Evolutionary conservation across 1,284 basidiomycete genomes (phyloP).

Genomic region (Fomitiporia mediterranea): DNA sequence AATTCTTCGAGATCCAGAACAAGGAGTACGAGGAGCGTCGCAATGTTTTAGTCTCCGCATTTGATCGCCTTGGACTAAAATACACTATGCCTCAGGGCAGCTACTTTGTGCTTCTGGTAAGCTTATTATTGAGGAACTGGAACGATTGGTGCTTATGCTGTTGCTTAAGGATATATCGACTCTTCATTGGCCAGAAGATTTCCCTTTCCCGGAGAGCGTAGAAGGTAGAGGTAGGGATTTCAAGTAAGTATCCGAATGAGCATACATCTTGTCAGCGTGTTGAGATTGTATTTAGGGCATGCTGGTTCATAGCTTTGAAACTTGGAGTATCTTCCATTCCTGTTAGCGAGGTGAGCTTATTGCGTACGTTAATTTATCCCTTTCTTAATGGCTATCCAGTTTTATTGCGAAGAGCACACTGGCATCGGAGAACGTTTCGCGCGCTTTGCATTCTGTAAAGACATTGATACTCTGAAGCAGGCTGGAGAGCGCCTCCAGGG

Average conservation of each 20-base stretch:
- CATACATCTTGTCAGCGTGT: neutral
- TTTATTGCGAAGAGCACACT: constrained; percentile 84
- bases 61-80: constrained; percentile 82
- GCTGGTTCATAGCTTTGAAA: constrained; percentile 89
- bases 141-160: neutral
- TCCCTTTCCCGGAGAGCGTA: constrained; percentile 74
- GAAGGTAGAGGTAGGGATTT: constrained; percentile 86
- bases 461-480: constrained; percentile 71
- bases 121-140: neutral
- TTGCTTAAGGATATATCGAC: constrained; percentile 71
- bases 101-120: constrained; percentile 85
- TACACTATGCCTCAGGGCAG: constrained; percentile 87
- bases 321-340: constrained; percentile 90
- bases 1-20: constrained; percentile 80
- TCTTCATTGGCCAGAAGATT: constrained; percentile 80
- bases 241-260: constrained; percentile 43
- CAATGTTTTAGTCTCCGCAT: constrained; percentile 64
- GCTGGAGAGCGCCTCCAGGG: constrained; percentile 76
- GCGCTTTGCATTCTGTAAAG: constrained; percentile 94
- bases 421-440: constrained; percentile 82
- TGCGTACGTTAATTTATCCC: neutral
- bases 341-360: constrained; percentile 72
- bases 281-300: constrained; percentile 46
- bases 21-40: constrained; percentile 82
- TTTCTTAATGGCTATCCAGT: constrained; percentile 41